phyloP scores from a whole-genome alignment of 345 rosid genomes.

The Brassica cretica region DNA sequence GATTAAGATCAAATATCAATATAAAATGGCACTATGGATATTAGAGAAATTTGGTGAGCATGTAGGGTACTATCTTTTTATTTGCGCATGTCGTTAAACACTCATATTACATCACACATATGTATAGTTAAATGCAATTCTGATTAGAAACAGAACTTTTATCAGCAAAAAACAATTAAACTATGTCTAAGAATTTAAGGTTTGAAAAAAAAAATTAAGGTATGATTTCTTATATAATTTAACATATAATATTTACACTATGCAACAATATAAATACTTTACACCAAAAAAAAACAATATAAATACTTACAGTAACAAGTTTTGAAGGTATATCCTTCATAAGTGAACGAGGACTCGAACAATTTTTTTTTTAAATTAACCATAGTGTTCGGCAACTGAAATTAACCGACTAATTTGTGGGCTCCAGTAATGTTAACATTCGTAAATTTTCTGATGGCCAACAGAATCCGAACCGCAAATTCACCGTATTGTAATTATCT shows the following conservation, averaged over 20 bases:
- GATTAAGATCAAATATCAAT: not conserved
- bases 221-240: not conserved
- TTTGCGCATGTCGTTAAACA: constrained; percentile 4
- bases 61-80: constrained; percentile 21
- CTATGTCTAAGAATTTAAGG: not conserved
- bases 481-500: too few species aligned
- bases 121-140: not conserved
- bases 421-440: too few species aligned
- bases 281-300: too few species aligned
- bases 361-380: too few species aligned
- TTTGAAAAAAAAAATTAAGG: not conserved
- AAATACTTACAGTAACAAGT: not conserved
- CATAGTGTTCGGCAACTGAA: too few species aligned
- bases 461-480: too few species aligned
- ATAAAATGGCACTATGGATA: too few species aligned
- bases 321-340: not conserved
- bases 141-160: not conserved
- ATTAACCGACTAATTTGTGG: too few species aligned
- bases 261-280: not conserved
- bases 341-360: not conserved
- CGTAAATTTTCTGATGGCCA: too few species aligned
- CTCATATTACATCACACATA: constrained; percentile 16
- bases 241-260: not conserved
- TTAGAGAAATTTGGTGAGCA: not conserved
- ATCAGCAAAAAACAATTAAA: not conserved